phyloP scores from a whole-genome alignment of 1,284 basidiomycete genomes.

The Naganishia albida region DNA sequence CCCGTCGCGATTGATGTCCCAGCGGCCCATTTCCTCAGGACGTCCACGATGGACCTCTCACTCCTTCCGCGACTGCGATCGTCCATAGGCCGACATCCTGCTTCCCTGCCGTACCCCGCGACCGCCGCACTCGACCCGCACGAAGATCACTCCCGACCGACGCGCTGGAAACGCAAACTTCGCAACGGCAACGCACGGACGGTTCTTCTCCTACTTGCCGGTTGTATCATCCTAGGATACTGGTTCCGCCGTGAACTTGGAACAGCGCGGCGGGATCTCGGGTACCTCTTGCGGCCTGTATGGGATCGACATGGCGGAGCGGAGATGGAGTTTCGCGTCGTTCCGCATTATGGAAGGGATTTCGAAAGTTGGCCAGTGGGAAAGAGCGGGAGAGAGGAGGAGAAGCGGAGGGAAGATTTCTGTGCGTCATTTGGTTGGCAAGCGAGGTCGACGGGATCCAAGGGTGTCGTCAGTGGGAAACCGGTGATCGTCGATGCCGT shows the following conservation, averaged over 20 bases:
- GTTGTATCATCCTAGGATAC: not conserved
- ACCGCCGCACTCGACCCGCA: not conserved
- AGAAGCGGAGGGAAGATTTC: constrained; percentile 28
- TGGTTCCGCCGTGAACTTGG: constrained; percentile 4
- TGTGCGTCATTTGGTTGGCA: constrained; percentile 39
- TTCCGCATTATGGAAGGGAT: constrained; percentile 36
- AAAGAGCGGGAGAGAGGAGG: not conserved
- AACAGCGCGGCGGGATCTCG: constrained; percentile 35
- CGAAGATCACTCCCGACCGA: not conserved
- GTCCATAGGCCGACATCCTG: not conserved
- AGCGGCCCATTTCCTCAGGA: too few species aligned
- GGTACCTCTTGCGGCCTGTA: constrained; percentile 41
- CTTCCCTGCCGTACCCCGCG: not conserved
- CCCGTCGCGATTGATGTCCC: too few species aligned
- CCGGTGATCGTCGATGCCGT: constrained; percentile 58
- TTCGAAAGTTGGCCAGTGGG: not conserved
- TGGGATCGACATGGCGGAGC: constrained; percentile 38
- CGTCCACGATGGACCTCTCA: too few species aligned
- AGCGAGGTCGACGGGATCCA: constrained; percentile 2
- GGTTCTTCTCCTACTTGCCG: not conserved
- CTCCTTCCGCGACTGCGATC: not conserved
- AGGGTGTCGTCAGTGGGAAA: not conserved
- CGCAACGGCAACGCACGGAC: not conserved
- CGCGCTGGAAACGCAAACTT: not conserved
- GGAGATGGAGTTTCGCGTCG: constrained; percentile 31